Conservation (phyloP, 129 eudicot species). For the Escallonia rubra region DNA sequence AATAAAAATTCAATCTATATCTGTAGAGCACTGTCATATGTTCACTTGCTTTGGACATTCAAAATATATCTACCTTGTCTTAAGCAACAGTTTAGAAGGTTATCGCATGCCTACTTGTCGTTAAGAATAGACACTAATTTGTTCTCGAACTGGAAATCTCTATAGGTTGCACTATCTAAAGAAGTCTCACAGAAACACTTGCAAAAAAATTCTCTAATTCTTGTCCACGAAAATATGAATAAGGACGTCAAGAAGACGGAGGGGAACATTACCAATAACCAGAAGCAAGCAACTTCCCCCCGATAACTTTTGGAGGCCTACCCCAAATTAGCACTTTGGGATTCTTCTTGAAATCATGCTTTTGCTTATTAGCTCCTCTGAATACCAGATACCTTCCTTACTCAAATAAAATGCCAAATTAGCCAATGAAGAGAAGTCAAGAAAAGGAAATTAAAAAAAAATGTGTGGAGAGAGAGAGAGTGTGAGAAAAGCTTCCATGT, state of each 20-base stretch:
- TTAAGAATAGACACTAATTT: too few relatives aligned
- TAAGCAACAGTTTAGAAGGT: too few relatives aligned
- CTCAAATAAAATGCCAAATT: background rate
- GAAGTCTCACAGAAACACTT: too few relatives aligned
- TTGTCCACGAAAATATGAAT: too few relatives aligned
- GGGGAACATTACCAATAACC: slow-evolving; percentile 75
- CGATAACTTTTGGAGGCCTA: slow-evolving; percentile 80
- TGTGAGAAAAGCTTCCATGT: background rate
- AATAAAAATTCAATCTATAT: too few relatives aligned
- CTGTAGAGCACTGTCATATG: too few relatives aligned
- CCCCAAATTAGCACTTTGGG: slow-evolving; percentile 95
- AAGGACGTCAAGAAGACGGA: background rate
- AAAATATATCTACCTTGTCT: too few relatives aligned
- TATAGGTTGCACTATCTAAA: too few relatives aligned
- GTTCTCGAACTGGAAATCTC: too few relatives aligned
- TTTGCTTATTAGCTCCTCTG: slow-evolving; percentile 98
- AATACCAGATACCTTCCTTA: slow-evolving; percentile 65
- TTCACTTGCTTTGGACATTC: too few relatives aligned
- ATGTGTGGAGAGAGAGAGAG: background rate
- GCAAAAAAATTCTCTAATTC: too few relatives aligned
- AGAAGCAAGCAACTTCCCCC: slow-evolving; percentile 95
- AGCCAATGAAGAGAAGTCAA: slow-evolving; percentile 7
- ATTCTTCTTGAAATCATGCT: slow-evolving; percentile 80
- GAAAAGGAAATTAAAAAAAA: background rate
- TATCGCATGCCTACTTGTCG: too few relatives aligned